Percentiles rank a stretch among this genome's conserved stretches.
Evolutionary conservation across 352 stramenopile genomes (phyloP).

Genomic region (Phytophthora niederhauseri): DNA sequence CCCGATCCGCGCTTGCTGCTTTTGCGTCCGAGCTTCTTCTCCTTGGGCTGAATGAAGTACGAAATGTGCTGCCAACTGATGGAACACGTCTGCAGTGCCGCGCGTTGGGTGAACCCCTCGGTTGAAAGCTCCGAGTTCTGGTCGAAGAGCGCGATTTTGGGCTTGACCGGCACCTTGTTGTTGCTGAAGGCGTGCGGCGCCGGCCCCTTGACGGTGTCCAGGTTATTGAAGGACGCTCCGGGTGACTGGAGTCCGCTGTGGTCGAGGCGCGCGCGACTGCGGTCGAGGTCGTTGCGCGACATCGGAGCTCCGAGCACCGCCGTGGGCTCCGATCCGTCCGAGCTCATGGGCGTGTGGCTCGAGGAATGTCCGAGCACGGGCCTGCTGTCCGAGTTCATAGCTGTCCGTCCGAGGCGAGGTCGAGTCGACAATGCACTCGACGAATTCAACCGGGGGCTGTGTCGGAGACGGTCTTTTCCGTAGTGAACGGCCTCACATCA

Average conservation of each 20-base stretch:
- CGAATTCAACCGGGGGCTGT: slow-evolving; percentile 2
- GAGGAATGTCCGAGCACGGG: slow-evolving; percentile 33
- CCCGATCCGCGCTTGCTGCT: slow-evolving; percentile 36
- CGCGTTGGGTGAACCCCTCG: slow-evolving; percentile 35
- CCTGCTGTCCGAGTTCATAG: slow-evolving; percentile 20
- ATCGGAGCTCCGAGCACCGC: slow-evolving; percentile 34
- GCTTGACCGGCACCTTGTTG: slow-evolving; percentile 33
- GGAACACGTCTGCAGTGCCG: slow-evolving; percentile 48
- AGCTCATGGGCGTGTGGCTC: slow-evolving; percentile 35
- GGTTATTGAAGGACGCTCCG: slow-evolving; percentile 28
- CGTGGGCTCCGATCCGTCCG: slow-evolving; percentile 30
- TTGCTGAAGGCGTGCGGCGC: slow-evolving; percentile 35
- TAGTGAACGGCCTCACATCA: slow-evolving; percentile 29
- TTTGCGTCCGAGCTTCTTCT: slow-evolving; percentile 20
- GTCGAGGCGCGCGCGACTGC: slow-evolving; percentile 20
- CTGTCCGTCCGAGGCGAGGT: slow-evolving; percentile 3
- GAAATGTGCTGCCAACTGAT: slow-evolving; percentile 77
- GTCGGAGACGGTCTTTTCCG: slow-evolving; percentile 33
- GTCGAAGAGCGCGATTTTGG: slow-evolving; percentile 43
- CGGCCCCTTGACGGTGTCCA: slow-evolving; percentile 30
- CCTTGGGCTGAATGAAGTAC: slow-evolving; percentile 53
- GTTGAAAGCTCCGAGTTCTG: slow-evolving; percentile 38
- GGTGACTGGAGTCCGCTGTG: slow-evolving; percentile 32
- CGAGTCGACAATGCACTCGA: slow-evolving; percentile 20
- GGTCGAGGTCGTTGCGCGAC: slow-evolving; percentile 32